A percentile compares a stretch with the other conserved stretches of the same genome.
phyloP scores from a whole-genome alignment of 768 basidiomycete species.

The Brasilioporus rufonigricans region DNA sequence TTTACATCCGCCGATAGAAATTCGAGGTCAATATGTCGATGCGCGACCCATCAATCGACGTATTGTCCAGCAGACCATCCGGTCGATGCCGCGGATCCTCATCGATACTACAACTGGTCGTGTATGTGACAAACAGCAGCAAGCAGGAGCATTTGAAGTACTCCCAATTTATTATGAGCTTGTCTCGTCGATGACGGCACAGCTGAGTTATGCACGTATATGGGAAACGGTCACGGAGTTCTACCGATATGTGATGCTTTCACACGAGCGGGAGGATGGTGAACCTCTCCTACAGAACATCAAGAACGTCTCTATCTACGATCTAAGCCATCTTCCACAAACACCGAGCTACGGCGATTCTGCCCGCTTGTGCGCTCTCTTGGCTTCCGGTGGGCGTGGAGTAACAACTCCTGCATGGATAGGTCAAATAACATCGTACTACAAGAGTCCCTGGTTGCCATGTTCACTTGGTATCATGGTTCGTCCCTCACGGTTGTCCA shows the following conservation, averaged over 20 bases:
- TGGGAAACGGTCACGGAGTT: neutral
- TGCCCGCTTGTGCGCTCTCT: neutral
- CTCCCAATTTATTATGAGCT: neutral
- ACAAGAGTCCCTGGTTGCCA: slow-evolving; percentile 10
- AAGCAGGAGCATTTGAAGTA: neutral
- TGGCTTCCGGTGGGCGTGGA: neutral
- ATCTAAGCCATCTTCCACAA: neutral
- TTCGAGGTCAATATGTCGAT: neutral
- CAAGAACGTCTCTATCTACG: neutral
- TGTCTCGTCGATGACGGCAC: neutral
- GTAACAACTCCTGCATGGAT: neutral
- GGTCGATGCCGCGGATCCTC: neutral
- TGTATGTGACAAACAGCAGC: neutral
- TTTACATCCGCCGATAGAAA: neutral
- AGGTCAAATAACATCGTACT: neutral
- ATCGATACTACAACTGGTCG: neutral
- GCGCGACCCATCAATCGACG: neutral
- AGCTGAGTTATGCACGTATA: neutral
- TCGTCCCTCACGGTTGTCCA: neutral
- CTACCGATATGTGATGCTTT: slow-evolving; percentile 7
- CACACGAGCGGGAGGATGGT: neutral
- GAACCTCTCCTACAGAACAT: neutral
- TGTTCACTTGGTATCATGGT: slow-evolving; percentile 15
- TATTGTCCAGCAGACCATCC: neutral
- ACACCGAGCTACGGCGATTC: neutral